These are phyloP conservation scores for Cinnamomum micranthum DNA, from an alignment of 164 flowering plant species.

Conservation along the genomic window DNA sequence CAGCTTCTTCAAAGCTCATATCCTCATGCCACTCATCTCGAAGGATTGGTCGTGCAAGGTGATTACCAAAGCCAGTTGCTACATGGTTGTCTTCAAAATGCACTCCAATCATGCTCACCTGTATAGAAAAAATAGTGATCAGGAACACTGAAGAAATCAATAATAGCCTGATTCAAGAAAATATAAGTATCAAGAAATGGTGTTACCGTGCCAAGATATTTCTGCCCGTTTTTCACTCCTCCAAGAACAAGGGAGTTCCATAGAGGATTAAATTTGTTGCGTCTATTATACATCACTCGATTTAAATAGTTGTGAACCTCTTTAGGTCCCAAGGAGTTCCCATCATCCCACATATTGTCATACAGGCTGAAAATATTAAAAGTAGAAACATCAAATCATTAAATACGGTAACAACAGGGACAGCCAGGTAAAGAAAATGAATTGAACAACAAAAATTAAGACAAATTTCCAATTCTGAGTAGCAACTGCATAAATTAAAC, in stretches of 20 bases:
- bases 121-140: conserved; percentile 1
- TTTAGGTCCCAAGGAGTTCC: conserved; percentile 91
- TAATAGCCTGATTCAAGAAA: background rate
- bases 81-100: conserved; percentile 84
- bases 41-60: conserved; percentile 88
- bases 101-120: conserved; percentile 97
- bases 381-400: background rate
- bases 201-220: conserved; percentile 88
- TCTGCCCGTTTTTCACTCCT: conserved; percentile 90
- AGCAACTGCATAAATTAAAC: too few species aligned
- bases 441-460: background rate
- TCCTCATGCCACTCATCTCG: conserved; percentile 89
- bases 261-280: conserved; percentile 53
- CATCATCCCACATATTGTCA: conserved; percentile 99
- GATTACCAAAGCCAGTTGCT: conserved; percentile 98
- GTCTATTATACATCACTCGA: conserved; percentile 37
- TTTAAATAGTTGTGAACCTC: conserved; percentile 86
- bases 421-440: background rate
- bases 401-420: background rate
- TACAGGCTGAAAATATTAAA: conserved; percentile 47
- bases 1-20: conserved; percentile 90
- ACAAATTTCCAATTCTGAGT: too few species aligned
- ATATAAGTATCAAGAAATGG: background rate
- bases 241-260: conserved; percentile 98
- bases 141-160: background rate